phyloP scores from a whole-genome alignment of 78 protist genomes.

The Tieghemostelium lacteum region DNA sequence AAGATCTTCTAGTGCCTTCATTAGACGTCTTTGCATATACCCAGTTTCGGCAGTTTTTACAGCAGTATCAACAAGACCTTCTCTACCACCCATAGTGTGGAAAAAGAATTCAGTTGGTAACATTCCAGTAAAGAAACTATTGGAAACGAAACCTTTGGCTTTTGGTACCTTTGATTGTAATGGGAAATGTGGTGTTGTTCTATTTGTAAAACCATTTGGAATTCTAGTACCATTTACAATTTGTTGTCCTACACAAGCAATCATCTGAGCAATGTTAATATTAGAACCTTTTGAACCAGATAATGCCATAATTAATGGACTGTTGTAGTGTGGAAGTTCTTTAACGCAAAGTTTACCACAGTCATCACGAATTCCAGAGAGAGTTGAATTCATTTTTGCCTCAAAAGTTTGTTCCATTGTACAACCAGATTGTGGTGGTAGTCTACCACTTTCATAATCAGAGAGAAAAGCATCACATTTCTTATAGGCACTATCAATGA shows the following conservation, averaged over 20 bases:
- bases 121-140: conserved; percentile 98
- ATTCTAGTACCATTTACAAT: conserved; percentile 96
- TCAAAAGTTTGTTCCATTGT: conserved; percentile 93
- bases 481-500: conserved; percentile 84
- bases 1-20: conserved; percentile 98
- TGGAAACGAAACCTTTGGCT: conserved; percentile 98
- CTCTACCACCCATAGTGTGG: conserved; percentile 99
- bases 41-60: conserved; percentile 99
- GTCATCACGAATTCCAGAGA: conserved; percentile 95
- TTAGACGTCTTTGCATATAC: conserved; percentile 96
- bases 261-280: conserved; percentile 99
- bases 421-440: conserved; percentile 92
- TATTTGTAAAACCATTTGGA: conserved; percentile 97
- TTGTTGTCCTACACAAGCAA: conserved; percentile 99
- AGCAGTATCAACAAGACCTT: conserved; percentile 99
- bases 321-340: conserved; percentile 88
- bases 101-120: conserved; percentile 98
- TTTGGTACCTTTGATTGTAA: conserved; percentile 75
- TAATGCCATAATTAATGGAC: conserved; percentile 99
- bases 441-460: conserved; percentile 79
- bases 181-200: conserved; percentile 98
- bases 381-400: conserved; percentile 86
- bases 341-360: conserved; percentile 94
- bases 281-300: conserved; percentile 99
- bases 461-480: conserved; percentile 83